Evolutionary conservation across 805 yeast genomes (phyloP).

Genomic region (Cyberlindnera euphorbiae): DNA sequence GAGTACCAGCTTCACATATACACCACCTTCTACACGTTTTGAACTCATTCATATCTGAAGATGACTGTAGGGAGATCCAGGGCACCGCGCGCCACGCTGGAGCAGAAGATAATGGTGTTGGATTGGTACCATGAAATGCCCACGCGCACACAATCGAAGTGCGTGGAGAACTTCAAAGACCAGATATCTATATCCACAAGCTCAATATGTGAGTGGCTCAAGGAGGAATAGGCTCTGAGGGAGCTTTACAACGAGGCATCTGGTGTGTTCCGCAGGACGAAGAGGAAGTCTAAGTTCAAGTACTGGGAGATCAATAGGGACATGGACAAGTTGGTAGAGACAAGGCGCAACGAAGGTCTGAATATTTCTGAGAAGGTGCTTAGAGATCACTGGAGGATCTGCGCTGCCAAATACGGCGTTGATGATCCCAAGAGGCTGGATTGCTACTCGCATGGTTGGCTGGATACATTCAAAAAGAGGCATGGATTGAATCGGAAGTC

Average conservation of each 20-base stretch:
- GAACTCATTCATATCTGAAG: too few relatives aligned
- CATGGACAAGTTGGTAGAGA: constrained; percentile 50
- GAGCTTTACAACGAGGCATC: constrained; percentile 33
- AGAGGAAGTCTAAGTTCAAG: constrained; percentile 47
- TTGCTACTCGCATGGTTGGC: constrained; percentile 60
- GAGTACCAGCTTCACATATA: too few relatives aligned
- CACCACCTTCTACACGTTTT: too few relatives aligned
- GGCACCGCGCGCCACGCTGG: constrained; percentile 35
- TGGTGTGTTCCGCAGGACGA: constrained; percentile 28
- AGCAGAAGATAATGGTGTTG: constrained; percentile 51
- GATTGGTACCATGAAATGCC: constrained; percentile 44
- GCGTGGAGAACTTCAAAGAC: constrained; percentile 48
- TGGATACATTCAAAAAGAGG: constrained; percentile 54
- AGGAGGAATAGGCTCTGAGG: constrained; percentile 47
- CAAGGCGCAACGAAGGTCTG: constrained; percentile 37
- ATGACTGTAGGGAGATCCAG: not conserved
- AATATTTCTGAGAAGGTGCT: constrained; percentile 51
- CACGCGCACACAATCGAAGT: constrained; percentile 45
- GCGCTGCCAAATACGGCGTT: constrained; percentile 52
- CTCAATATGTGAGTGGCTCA: constrained; percentile 57
- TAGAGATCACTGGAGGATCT: constrained; percentile 51
- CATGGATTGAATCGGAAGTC: constrained; percentile 40
- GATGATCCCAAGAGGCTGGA: constrained; percentile 54
- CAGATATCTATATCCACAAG: constrained; percentile 54
- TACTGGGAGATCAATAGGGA: constrained; percentile 55